Base-by-base conservation (phyloP, 202 grass and related monocot genomes). In the Zoysia matrella region DNA sequence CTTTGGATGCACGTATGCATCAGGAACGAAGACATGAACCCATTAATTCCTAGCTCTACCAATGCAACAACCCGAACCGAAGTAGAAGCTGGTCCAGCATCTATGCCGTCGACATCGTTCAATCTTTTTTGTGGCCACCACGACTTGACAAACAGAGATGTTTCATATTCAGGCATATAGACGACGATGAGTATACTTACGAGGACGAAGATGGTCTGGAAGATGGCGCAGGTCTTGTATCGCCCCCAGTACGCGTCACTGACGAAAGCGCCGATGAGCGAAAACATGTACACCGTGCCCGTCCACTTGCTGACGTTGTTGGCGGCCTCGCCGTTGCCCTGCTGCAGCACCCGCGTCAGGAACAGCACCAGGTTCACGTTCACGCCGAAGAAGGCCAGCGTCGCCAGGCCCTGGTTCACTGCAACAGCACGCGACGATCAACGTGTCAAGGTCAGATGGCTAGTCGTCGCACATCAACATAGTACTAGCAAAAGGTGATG, bases 161-260 rank as follows among this genome's bases (percentile, higher is more conserved):
- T 52, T 3, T 4, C 3, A 39, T 6, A 52, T 61, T 5, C 64
- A 13, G 41, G 48, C 62, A 46, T 36, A 68, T 14, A 22, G 2
- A 9, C 22, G 22, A 22, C 22, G 11, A 53, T 48, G 2, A 22
- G 22, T 1, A 4, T 49, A 70, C 92, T 93, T 92, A 98, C 96
- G 47, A 93, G 71, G 65, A 95, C 90, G 65, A 93, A 98, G 76
- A 98, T 91, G 86, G 80, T 67, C 85, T 98, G 96, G 83, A 98
- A 98, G 5, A 98, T 84, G 67, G 91, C 88, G 67, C 96, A 98
- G 16, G 90, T 95, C 78, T 86, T 93, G 92, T 95, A 98, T 15
- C 96, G 81, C 6, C 96, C 96, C 96, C 96, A 98, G 74, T 90
- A 95, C 74, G 96, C 91, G 83, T 98, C 96, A 46, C 96, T 98